Base-by-base conservation (phyloP, 2,329 filamentous ascomycete species). In the Iodosphaeria phyllophila region DNA sequence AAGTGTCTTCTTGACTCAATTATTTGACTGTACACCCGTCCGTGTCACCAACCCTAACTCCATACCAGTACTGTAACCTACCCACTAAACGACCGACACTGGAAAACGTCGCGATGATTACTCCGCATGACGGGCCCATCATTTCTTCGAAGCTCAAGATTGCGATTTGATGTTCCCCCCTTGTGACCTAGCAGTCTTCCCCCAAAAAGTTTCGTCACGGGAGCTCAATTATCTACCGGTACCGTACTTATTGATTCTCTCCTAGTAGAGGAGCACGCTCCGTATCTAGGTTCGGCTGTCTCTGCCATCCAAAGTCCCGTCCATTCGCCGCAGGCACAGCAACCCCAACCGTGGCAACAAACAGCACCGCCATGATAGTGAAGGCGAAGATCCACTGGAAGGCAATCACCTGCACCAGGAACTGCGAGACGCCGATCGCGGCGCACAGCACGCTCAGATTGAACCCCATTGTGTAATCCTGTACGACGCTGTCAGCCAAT, bases 361-460 rank as follows among this genome's bases (percentile, higher is more conserved):
- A 75, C 26, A 91, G 64, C 14, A 78, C 44, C 1, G 60, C 66
- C 60, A 86, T 83, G 45, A 92, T 82, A 32, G 70, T 58, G 42
- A 91, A 89, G 17, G 82, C 77, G 46, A 92, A 92, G 50, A 91
- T 86, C 82, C 82, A 92, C 53, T 92, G 83, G 34, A 92, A 58
- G 5, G 79, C 77, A 35, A 91, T 59, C 30, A 74, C 49, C 44
- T 82, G 70, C 39, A 64, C 60, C 25, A 71, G 54, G 52, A 91
- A 72, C 47, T 92, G 83, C 9, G 69, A 64, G 10, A 89, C 68
- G 8, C 78, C 80, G 20, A 91, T 68, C 11, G 80, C 68, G 5
- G 80, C 71, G 2, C 69, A 55, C 23, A 91, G 55, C 22, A 83
- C 60, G 36, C 71, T 76, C 38, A 92, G 60, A 27, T 68, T 71